Evolutionary conservation across 2,329 filamentous ascomycete genomes (phyloP).

Genomic region (Exserohilum rostratum): DNA sequence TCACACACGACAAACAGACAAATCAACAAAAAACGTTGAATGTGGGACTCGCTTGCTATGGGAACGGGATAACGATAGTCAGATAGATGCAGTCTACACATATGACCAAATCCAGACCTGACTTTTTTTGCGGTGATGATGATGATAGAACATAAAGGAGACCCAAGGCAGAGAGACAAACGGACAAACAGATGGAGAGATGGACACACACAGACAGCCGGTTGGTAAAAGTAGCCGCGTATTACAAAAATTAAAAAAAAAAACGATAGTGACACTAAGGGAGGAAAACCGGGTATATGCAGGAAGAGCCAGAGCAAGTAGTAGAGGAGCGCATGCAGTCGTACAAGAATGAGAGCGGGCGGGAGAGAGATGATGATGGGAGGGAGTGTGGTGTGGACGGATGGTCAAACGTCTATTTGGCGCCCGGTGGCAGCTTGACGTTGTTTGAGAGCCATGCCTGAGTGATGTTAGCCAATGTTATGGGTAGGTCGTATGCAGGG

Average conservation of each 20-base stretch:
- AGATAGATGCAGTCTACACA: too few species aligned
- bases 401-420: constrained; percentile 36
- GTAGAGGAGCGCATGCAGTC: constrained; percentile 38
- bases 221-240: not conserved
- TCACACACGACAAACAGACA: too few species aligned
- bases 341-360: constrained; percentile 23
- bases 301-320: constrained; percentile 32
- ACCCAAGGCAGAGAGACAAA: not conserved
- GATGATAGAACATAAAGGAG: not conserved
- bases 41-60: too few species aligned
- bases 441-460: constrained; percentile 59
- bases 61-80: too few species aligned
- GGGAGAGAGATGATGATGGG: not conserved
- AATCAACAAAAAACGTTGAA: too few species aligned
- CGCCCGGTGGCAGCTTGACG: constrained; percentile 52
- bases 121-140: too few species aligned
- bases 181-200: too few species aligned
- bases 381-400: not conserved
- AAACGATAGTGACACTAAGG: constrained; percentile 7
- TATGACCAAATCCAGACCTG: too few species aligned
- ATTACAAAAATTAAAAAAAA: constrained; percentile 11
- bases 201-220: not conserved
- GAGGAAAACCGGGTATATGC: constrained; percentile 48
- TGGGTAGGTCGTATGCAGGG: not conserved
- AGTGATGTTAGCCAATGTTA: constrained; percentile 15